Evolutionary conservation across 768 basidiomycete genomes (phyloP), one percentile per base, ranked within the genome.

Genomic region (Krasilnikovozyma curviuscula): DNA sequence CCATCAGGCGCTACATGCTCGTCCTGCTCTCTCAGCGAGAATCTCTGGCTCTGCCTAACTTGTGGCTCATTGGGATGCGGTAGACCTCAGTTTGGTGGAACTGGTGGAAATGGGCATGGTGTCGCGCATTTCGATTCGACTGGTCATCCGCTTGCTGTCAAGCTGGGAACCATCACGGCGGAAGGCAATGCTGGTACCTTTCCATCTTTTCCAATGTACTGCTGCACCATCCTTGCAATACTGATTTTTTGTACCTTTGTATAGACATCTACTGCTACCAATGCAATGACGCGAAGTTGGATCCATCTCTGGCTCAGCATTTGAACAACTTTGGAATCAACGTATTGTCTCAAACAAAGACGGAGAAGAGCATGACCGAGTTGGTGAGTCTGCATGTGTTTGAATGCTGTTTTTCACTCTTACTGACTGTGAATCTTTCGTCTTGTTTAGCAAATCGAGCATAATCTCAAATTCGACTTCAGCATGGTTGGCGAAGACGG

Each of bases 331-430:
- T 95, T 52, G 88, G 85, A 0, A 91, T 98, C 63, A 79, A 85
- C 52, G 76, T 95, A 1, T 70, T 73, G 31, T 73, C 71, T 0
- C 78, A 83, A 59, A 78, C 67, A 5, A 97, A 97, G 67, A 95
- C 89, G 0, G 86, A 93, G 63, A 95, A 93, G 67, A 84, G 77
- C 48, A 83, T 93, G 78, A 93, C 89, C 0, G 91, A 98, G 60
- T 70, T 98, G 54, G 86, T 88, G 50, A 42, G 75, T 61, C 4
- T 44, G 28, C 12, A 7, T 28, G 19, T 31, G 18, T n/a, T 42
- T 44, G 19, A 8, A 6, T 27, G 5, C 29, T 24, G 19, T 43
- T 25, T 18, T 25, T 48, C 25, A 10, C 30, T 31, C 27, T 21
- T 38, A n/a, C 46, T 58, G 31, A 46, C 40, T 28, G 5, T 29